These are phyloP conservation scores for Candida pini DNA, from an alignment of 805 yeast species.

Conservation along the genomic window DNA sequence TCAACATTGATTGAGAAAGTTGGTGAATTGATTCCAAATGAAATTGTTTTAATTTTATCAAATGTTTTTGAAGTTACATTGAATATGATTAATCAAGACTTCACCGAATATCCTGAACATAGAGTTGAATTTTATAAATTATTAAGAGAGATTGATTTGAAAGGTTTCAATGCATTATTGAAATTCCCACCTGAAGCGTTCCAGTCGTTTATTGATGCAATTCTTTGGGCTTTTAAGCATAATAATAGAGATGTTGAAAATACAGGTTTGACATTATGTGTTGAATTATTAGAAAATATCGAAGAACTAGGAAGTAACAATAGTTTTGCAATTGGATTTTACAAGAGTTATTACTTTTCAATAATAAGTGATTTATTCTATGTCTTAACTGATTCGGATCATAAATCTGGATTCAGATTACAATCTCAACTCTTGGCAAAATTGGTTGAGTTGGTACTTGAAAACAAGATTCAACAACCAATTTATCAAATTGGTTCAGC, in stretches of 20 bases:
- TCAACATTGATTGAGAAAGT: slow-evolving; percentile 83
- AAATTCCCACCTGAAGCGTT: slow-evolving; percentile 90
- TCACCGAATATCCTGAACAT: slow-evolving; percentile 96
- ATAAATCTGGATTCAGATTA: slow-evolving; percentile 88
- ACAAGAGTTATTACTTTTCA: slow-evolving; percentile 81
- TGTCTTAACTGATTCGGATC: slow-evolving; percentile 95
- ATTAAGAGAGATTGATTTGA: slow-evolving; percentile 77
- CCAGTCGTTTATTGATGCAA: slow-evolving; percentile 86
- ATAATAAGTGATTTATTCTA: slow-evolving; percentile 88
- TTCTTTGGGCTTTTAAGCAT: slow-evolving; percentile 97
- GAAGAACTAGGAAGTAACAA: slow-evolving; percentile 60
- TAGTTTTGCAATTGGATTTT: slow-evolving; percentile 78
- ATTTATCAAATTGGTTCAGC: slow-evolving; percentile 77
- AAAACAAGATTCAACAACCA: slow-evolving; percentile 67
- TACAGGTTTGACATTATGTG: slow-evolving; percentile 77
- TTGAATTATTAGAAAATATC: slow-evolving; percentile 80
- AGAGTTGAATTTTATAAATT: slow-evolving; percentile 93
- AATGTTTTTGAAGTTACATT: slow-evolving; percentile 92
- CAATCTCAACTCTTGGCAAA: slow-evolving; percentile 83
- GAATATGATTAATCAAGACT: slow-evolving; percentile 92
- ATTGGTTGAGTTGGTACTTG: slow-evolving; percentile 77
- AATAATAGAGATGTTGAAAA: slow-evolving; percentile 96
- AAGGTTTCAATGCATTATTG: slow-evolving; percentile 79
- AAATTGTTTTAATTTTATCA: slow-evolving; percentile 80
- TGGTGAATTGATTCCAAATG: slow-evolving; percentile 83